These are phyloP conservation scores for Eleusine indica DNA, from an alignment of 176 grass and related monocot species.

Conservation along the genomic window DNA sequence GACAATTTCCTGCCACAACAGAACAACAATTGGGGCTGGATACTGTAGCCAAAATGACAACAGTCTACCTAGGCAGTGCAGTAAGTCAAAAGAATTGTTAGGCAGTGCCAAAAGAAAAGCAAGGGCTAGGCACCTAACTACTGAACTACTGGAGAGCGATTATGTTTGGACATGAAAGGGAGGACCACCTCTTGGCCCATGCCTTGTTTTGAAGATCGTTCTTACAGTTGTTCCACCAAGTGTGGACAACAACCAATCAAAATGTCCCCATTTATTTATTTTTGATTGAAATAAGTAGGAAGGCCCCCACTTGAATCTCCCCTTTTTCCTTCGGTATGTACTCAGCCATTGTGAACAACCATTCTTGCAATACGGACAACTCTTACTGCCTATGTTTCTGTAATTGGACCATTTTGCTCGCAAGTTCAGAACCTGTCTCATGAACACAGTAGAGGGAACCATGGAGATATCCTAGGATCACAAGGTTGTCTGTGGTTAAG, in stretches of 20 bases:
- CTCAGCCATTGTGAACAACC: not conserved
- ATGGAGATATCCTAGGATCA: not conserved
- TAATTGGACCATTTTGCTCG: not conserved
- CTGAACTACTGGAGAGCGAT: not conserved
- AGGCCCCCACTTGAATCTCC: not conserved
- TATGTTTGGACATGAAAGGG: not conserved
- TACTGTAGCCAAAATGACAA: not conserved
- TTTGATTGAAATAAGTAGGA: not conserved
- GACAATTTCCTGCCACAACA: not conserved
- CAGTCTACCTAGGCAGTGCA: not conserved
- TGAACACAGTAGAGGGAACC: not conserved
- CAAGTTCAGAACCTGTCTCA: not conserved
- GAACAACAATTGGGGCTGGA: not conserved
- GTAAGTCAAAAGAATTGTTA: not conserved
- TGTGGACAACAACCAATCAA: not conserved
- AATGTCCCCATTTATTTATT: not conserved
- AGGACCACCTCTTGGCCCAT: not conserved
- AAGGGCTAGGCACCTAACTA: not conserved
- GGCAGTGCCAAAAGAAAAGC: not conserved
- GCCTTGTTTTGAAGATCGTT: not conserved
- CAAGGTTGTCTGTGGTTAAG: not conserved
- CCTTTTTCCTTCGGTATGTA: not conserved
- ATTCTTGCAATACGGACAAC: not conserved
- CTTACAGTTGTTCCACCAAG: not conserved
- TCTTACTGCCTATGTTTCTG: not conserved